Conservation (phyloP, 2,329 filamentous ascomycete genomes). For the Trichoderma afroharzianum region DNA sequence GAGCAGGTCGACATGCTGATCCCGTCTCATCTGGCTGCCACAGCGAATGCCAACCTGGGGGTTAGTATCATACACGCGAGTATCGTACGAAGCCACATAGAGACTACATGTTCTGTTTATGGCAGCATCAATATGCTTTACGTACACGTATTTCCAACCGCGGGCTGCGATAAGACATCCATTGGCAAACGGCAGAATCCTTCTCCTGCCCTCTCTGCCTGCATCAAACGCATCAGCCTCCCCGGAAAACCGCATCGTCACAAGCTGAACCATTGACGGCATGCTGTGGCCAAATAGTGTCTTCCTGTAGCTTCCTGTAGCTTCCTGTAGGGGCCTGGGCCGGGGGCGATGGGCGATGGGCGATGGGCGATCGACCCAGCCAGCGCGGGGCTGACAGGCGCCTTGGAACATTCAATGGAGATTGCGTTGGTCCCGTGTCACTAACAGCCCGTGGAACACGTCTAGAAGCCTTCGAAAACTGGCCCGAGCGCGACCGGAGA, state of each 20-base stretch:
- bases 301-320: background rate
- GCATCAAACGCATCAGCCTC: background rate
- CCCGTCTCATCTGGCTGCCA: background rate
- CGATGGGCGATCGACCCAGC: background rate
- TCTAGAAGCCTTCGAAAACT: conserved; percentile 3
- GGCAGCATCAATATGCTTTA: background rate
- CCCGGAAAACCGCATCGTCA: background rate
- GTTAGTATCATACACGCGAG: background rate
- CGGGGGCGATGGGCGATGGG: too few relatives aligned
- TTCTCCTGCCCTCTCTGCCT: background rate
- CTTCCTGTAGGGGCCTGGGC: background rate
- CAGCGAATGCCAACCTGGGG: background rate
- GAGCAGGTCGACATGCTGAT: background rate
- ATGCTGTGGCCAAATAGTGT: background rate
- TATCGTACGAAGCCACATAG: background rate
- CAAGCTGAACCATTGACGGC: background rate
- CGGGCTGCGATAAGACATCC: background rate
- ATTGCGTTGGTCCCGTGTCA: background rate
- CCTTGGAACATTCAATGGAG: background rate
- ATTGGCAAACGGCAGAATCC: background rate
- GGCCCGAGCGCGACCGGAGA: conserved; percentile 1
- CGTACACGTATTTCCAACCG: background rate
- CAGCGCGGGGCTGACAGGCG: conserved; percentile 8
- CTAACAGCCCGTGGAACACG: background rate
- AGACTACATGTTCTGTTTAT: background rate